phyloP scores from a whole-genome alignment of 495 filamentous ascomycete species.

The Beverwykella pulmonaria region DNA sequence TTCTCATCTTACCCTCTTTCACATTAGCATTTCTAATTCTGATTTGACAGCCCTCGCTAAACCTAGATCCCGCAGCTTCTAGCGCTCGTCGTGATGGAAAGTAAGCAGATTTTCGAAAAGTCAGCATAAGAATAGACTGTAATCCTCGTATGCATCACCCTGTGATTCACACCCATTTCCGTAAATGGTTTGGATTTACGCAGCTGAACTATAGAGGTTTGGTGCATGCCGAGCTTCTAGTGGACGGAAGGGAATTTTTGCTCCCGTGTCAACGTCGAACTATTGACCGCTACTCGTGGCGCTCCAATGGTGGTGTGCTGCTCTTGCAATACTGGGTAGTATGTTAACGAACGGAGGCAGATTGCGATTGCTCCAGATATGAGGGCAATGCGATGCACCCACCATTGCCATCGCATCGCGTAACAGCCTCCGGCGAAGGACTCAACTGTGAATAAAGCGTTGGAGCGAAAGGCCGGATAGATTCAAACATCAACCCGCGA shows the following conservation, averaged over 20 bases:
- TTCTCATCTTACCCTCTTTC: not conserved
- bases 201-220: not conserved
- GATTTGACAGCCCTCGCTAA: slow-evolving; percentile 1
- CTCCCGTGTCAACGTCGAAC: not conserved
- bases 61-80: not conserved
- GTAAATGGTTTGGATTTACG: not conserved
- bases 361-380: too few relatives aligned
- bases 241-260: not conserved
- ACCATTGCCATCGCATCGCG: not conserved
- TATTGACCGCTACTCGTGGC: not conserved
- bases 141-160: not conserved
- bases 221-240: not conserved
- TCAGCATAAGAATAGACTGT: slow-evolving; percentile 23
- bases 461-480: not conserved
- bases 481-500: not conserved
- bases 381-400: too few relatives aligned
- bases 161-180: not conserved
- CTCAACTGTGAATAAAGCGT: not conserved
- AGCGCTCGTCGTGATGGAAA: not conserved
- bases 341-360: too few relatives aligned
- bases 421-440: not conserved
- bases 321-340: not conserved
- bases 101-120: slow-evolving; percentile 10
- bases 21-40: not conserved
- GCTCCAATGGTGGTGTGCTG: not conserved